A percentile compares a stretch with the other conserved stretches of the same genome.
These are phyloP conservation scores for Wallacemonas sp. DNA, from an alignment of 208 protist genomes.

Conservation along the genomic window DNA sequence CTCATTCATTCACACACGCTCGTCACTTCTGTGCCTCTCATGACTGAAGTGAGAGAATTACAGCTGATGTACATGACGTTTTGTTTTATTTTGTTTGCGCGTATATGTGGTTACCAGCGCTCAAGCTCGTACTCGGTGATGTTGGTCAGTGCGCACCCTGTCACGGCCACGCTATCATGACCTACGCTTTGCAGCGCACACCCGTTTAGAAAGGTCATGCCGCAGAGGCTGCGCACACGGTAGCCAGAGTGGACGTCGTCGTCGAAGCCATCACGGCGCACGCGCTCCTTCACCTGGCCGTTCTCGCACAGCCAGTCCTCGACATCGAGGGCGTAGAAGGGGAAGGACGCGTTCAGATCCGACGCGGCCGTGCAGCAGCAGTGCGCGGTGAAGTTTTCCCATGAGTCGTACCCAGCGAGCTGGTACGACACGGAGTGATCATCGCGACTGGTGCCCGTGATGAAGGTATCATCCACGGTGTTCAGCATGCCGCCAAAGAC, in stretches of 20 bases:
- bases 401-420: slow-evolving; percentile 57
- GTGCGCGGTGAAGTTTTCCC: slow-evolving; percentile 51
- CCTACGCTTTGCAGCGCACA: slow-evolving; percentile 31
- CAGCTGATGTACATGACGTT: not conserved
- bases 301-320: slow-evolving; percentile 79
- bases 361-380: slow-evolving; percentile 62
- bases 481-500: slow-evolving; percentile 53
- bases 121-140: slow-evolving; percentile 15
- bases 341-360: slow-evolving; percentile 27
- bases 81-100: too few species aligned
- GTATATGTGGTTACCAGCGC: slow-evolving; percentile 27
- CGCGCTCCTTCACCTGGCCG: slow-evolving; percentile 69
- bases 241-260: slow-evolving; percentile 43
- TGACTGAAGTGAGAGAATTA: not conserved
- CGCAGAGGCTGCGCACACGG: slow-evolving; percentile 59
- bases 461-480: slow-evolving; percentile 33
- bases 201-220: slow-evolving; percentile 54
- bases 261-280: slow-evolving; percentile 50
- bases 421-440: slow-evolving; percentile 14
- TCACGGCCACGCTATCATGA: slow-evolving; percentile 13
- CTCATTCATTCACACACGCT: too few species aligned
- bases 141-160: slow-evolving; percentile 18
- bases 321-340: slow-evolving; percentile 63
- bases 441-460: slow-evolving; percentile 29
- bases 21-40: not conserved